Evolutionary conservation across 371 early-diverging fungal genomes (phyloP).

Genomic region (Mucor velutinosus): DNA sequence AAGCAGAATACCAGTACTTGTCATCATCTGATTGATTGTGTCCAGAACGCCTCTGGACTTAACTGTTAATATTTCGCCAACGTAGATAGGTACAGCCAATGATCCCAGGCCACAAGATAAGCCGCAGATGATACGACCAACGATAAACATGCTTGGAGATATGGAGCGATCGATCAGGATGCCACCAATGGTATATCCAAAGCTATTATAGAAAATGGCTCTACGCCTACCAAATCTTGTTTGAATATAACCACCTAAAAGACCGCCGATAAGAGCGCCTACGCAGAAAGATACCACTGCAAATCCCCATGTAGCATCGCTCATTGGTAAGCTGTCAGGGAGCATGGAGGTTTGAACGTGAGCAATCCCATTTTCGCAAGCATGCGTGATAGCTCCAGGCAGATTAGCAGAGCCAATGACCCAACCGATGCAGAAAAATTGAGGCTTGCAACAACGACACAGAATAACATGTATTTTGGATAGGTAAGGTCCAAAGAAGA

Average conservation of each 20-base stretch:
- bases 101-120: constrained; percentile 79
- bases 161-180: constrained; percentile 61
- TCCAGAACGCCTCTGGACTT: constrained; percentile 67
- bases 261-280: constrained; percentile 73
- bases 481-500: constrained; percentile 31
- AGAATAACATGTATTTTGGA: constrained; percentile 41
- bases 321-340: constrained; percentile 32
- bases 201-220: constrained; percentile 60
- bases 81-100: constrained; percentile 76
- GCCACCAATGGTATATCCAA: constrained; percentile 64
- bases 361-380: constrained; percentile 9
- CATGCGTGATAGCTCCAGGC: constrained; percentile 30
- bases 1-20: constrained; percentile 73
- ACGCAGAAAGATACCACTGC: constrained; percentile 65
- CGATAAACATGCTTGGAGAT: constrained; percentile 57
- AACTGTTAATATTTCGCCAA: constrained; percentile 77
- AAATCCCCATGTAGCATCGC: constrained; percentile 45
- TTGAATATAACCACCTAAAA: constrained; percentile 58
- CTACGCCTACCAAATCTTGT: constrained; percentile 67
- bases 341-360: constrained; percentile 1
- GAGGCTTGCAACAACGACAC: constrained; percentile 34
- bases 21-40: constrained; percentile 5
- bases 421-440: constrained; percentile 45
- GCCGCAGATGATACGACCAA: constrained; percentile 81
- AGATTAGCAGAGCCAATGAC: constrained; percentile 50